Conservation (phyloP, 495 filamentous ascomycete species). For the Oidiodendron maius region DNA sequence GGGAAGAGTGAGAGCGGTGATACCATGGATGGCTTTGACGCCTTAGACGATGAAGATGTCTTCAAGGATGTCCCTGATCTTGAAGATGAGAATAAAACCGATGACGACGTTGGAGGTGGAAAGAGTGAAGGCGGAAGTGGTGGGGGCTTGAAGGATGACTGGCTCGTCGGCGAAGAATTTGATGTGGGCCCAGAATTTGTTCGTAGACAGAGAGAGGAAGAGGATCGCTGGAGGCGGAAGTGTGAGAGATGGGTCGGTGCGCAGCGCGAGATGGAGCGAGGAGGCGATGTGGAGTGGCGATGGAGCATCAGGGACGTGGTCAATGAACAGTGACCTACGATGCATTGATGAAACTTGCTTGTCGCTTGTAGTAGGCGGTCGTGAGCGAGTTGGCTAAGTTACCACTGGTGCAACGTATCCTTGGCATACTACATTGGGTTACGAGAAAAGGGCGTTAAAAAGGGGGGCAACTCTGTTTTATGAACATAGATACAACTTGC, state of each 20-base stretch:
- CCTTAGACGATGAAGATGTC: conserved; percentile 58
- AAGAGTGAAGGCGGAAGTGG: conserved; percentile 26
- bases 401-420: no score
- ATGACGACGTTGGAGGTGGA: conserved; percentile 27
- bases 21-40: conserved; percentile 71
- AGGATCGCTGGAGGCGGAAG: conserved; percentile 82
- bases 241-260: conserved; percentile 67
- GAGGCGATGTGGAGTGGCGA: conserved; percentile 17
- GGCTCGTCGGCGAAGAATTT: conserved; percentile 90
- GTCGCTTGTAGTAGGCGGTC: no score
- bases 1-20: conserved; percentile 31
- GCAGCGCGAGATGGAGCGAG: conserved; percentile 13
- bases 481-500: no score
- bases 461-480: no score
- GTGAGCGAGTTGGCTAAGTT: no score
- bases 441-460: no score
- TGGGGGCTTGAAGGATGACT: conserved; percentile 63
- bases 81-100: conserved; percentile 36
- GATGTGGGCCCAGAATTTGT: conserved; percentile 96
- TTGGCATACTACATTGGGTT: no score
- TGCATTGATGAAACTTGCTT: no score
- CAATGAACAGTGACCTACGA: conserved; percentile 4
- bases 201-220: conserved; percentile 79
- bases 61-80: conserved; percentile 52
- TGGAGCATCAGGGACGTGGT: conserved; percentile 26